A percentile compares a stretch with the other conserved stretches of the same genome.
phyloP scores from a whole-genome alignment of 1,284 basidiomycete species.

The Apiotrichum porosum region DNA sequence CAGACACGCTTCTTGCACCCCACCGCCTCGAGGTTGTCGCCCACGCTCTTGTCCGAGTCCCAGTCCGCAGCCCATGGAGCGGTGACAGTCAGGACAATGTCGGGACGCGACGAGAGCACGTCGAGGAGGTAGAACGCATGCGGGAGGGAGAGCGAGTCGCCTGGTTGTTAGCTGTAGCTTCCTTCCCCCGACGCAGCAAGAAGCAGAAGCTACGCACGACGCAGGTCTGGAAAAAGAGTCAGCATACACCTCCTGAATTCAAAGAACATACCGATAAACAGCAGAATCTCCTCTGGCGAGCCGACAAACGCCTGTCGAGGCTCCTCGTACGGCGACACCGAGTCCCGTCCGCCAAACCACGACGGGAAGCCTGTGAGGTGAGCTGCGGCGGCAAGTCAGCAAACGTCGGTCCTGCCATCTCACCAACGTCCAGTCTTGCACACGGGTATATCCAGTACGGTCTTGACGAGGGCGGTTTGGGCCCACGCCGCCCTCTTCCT shows the following conservation, averaged over 20 bases:
- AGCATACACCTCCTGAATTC: neutral
- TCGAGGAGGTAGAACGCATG: neutral
- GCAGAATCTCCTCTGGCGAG: neutral
- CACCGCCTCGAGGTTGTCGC: neutral
- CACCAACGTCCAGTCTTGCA: too few species aligned
- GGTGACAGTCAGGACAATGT: neutral
- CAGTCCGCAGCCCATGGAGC: neutral
- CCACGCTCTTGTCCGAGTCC: neutral
- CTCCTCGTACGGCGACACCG: neutral
- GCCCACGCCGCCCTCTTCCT: too few species aligned
- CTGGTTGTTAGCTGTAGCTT: neutral
- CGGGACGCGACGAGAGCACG: neutral
- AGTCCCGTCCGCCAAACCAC: neutral
- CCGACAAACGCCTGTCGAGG: neutral
- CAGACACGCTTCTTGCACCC: neutral
- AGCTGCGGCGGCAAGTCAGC: neutral
- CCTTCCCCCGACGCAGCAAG: too few species aligned
- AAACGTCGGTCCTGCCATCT: neutral
- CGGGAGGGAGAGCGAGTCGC: neutral
- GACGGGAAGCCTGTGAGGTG: constrained; percentile 2
- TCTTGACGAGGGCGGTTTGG: too few species aligned
- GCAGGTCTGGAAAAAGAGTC: neutral
- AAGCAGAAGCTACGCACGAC: neutral
- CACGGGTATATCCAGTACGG: too few species aligned
- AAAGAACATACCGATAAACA: constrained; percentile 3